Conservation (phyloP, 2,329 filamentous ascomycete species). For the Pseudopithomyces maydicus region DNA sequence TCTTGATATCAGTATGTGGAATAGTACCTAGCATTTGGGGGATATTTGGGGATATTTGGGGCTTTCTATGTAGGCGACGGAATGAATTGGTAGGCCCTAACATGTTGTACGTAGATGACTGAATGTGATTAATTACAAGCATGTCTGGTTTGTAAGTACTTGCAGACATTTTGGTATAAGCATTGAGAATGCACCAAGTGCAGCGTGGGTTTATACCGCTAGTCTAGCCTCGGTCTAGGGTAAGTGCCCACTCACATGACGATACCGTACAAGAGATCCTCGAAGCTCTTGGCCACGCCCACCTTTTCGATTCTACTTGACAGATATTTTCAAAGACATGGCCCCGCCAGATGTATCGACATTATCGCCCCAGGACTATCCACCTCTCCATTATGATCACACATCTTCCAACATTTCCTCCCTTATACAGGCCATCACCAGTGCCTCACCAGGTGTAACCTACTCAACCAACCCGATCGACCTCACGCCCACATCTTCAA, state of each 20-base stretch:
- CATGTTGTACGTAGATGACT: neutral
- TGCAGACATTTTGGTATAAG: neutral
- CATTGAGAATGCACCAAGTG: neutral
- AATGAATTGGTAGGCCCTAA: neutral
- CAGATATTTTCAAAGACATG: neutral
- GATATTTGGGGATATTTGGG: neutral
- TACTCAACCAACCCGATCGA: slow-evolving; percentile 14
- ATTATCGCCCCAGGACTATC: slow-evolving; percentile 11
- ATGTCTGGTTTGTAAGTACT: too few relatives aligned
- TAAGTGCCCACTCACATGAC: neutral
- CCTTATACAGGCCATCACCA: slow-evolving; percentile 2
- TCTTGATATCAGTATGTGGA: neutral
- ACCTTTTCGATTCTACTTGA: too few relatives aligned
- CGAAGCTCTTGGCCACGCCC: too few relatives aligned
- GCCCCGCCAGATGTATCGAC: slow-evolving; percentile 11
- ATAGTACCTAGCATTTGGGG: neutral
- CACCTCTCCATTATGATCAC: slow-evolving; percentile 20
- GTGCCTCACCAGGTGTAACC: slow-evolving; percentile 7
- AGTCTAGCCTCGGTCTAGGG: neutral
- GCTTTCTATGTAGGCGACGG: neutral
- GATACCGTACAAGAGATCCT: too few relatives aligned
- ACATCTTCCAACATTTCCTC: slow-evolving; percentile 10
- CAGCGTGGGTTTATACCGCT: neutral
- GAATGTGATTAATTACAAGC: neutral
- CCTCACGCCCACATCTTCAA: slow-evolving; percentile 25